phyloP scores from a whole-genome alignment of 2,329 filamentous ascomycete genomes.

The Colletotrichum navitas region DNA sequence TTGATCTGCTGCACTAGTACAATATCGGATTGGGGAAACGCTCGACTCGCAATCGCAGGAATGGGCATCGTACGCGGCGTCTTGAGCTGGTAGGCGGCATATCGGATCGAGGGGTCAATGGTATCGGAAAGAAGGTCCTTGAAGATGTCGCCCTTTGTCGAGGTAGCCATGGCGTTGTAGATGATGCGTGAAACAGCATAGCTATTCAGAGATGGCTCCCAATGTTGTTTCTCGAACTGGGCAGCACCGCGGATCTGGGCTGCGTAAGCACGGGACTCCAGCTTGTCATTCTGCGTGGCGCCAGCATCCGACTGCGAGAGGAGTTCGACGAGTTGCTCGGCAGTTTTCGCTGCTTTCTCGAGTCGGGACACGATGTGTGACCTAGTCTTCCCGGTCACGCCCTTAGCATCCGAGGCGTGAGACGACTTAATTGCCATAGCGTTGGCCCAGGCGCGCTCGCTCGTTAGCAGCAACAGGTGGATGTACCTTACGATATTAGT shows the following conservation, averaged over 20 bases:
- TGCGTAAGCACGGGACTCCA: constrained; percentile 89
- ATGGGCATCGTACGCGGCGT: constrained; percentile 88
- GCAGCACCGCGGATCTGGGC: constrained; percentile 81
- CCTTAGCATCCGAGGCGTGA: constrained; percentile 83
- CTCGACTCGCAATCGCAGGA: constrained; percentile 80
- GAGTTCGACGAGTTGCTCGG: constrained; percentile 74
- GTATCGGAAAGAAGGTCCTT: constrained; percentile 88
- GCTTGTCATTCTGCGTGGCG: constrained; percentile 77
- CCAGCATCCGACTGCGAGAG: constrained; percentile 73
- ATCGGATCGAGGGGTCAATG: constrained; percentile 93
- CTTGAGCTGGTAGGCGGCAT: constrained; percentile 92
- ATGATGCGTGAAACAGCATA: constrained; percentile 85
- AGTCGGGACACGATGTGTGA: constrained; percentile 91
- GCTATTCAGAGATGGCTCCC: constrained; percentile 81
- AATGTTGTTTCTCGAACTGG: constrained; percentile 88
- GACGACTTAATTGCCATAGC: constrained; percentile 93
- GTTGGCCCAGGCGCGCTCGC: constrained; percentile 94
- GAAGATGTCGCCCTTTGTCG: constrained; percentile 80
- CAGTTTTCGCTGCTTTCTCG: constrained; percentile 80
- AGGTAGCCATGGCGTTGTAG: constrained; percentile 80
- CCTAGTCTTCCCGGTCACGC: constrained; percentile 82
- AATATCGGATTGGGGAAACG: constrained; percentile 77
- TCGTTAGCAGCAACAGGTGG: constrained; percentile 83
- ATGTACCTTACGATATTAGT: constrained; percentile 69
- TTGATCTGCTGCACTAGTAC: constrained; percentile 76